phyloP scores from a whole-genome alignment of 176 grass and related monocot genomes.

The Sorghum bicolor region Sorghum_bicolor_NCBIv3 NC_012878.2:56066501-56067000 shows the following conservation, averaged over 20 bases:
- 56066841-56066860: neutral
- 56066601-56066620: neutral
- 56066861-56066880: conserved; percentile 31
- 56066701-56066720: too few relatives aligned
- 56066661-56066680: neutral
- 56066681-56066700: neutral
- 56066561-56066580: neutral
- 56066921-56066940: conserved; percentile 63
- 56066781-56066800: conserved; percentile 89
- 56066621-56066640: neutral
- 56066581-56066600: neutral
- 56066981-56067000: conserved; percentile 40
- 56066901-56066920: conserved; percentile 52
- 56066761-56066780: conserved; percentile 89
- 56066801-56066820: conserved; percentile 48
- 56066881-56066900: conserved; percentile 12
- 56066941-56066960: conserved; percentile 75
- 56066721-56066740: conserved; percentile 29
- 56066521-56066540: neutral
- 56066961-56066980: conserved; percentile 68
- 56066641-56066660: neutral
- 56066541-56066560: neutral
- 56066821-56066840: conserved; percentile 46
- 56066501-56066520: neutral
- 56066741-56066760: conserved; percentile 74